These are phyloP conservation scores for Boletus barrowsii DNA, from an alignment of 768 basidiomycete species.

Conservation along the genomic window DNA sequence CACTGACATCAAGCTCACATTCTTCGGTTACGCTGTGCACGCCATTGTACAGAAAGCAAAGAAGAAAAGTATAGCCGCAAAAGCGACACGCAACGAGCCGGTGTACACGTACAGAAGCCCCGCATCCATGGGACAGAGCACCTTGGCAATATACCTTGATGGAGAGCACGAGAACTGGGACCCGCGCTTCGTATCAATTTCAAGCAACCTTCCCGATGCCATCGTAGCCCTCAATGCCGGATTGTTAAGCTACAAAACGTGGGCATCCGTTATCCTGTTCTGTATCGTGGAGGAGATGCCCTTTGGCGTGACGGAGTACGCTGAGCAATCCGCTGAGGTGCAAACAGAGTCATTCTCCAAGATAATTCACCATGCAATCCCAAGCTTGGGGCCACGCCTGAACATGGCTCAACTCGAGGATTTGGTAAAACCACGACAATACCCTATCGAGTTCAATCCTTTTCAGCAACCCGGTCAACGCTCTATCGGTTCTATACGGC, in stretches of 20 bases:
- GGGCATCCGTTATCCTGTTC: slow-evolving; percentile 36
- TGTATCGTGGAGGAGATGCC: slow-evolving; percentile 27
- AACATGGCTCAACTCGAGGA: slow-evolving; percentile 19
- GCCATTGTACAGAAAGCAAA: slow-evolving; percentile 31
- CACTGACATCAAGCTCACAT: slow-evolving; percentile 42
- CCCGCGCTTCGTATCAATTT: slow-evolving; percentile 19
- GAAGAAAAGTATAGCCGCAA: slow-evolving; percentile 32
- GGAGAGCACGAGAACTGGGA: slow-evolving; percentile 27
- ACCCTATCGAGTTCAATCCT: slow-evolving; percentile 31
- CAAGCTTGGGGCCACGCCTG: slow-evolving; percentile 24
- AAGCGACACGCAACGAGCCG: slow-evolving; percentile 25
- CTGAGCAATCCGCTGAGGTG: slow-evolving; percentile 35
- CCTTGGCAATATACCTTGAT: slow-evolving; percentile 36
- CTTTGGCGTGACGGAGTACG: slow-evolving; percentile 36
- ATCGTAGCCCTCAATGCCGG: slow-evolving; percentile 43
- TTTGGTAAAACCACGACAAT: slow-evolving; percentile 25
- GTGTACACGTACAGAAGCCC: slow-evolving; percentile 39
- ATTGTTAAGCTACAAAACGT: slow-evolving; percentile 34
- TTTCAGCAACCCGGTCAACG: slow-evolving; percentile 35
- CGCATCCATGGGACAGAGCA: slow-evolving; percentile 36
- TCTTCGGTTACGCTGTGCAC: slow-evolving; percentile 38
- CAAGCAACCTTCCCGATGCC: slow-evolving; percentile 35
- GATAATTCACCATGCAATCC: slow-evolving; percentile 27
- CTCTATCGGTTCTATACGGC: slow-evolving; percentile 20
- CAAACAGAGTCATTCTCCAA: slow-evolving; percentile 30